Conservation (phyloP, 768 basidiomycete genomes). For the Leccinum barrowsii region DNA sequence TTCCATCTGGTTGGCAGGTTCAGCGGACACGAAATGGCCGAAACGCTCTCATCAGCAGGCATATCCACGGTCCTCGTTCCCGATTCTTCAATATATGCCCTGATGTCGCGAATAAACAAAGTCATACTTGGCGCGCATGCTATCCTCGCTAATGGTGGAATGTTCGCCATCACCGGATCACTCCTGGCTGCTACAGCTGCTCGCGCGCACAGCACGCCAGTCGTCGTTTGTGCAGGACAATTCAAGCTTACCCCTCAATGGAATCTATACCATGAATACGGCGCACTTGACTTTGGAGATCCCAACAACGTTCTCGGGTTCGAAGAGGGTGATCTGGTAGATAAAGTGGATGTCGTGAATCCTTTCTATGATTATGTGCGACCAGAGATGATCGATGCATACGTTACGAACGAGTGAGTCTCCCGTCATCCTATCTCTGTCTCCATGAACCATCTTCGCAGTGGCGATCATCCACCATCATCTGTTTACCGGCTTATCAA, state of each 20-base stretch:
- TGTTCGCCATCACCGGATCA: slow-evolving; percentile 87
- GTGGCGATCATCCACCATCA: slow-evolving; percentile 94
- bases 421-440: slow-evolving; percentile 6
- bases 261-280: slow-evolving; percentile 85
- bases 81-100: slow-evolving; percentile 91
- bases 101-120: slow-evolving; percentile 97
- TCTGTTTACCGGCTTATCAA: slow-evolving; percentile 90
- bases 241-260: slow-evolving; percentile 94
- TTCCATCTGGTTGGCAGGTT: slow-evolving; percentile 46
- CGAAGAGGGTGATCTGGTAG: slow-evolving; percentile 73
- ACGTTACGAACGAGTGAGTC: slow-evolving; percentile 95
- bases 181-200: slow-evolving; percentile 85
- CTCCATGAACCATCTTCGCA: slow-evolving; percentile 30
- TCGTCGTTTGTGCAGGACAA: slow-evolving; percentile 92
- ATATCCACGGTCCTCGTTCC: slow-evolving; percentile 97
- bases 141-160: slow-evolving; percentile 95
- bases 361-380: slow-evolving; percentile 97
- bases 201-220: slow-evolving; percentile 83
- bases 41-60: slow-evolving; percentile 67
- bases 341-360: slow-evolving; percentile 89
- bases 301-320: slow-evolving; percentile 67
- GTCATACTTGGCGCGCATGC: slow-evolving; percentile 92
- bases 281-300: slow-evolving; percentile 75
- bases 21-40: slow-evolving; percentile 81
- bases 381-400: slow-evolving; percentile 89